phyloP scores from a whole-genome alignment of 176 grass and related monocot genomes.

The Juncus inflexus region DNA sequence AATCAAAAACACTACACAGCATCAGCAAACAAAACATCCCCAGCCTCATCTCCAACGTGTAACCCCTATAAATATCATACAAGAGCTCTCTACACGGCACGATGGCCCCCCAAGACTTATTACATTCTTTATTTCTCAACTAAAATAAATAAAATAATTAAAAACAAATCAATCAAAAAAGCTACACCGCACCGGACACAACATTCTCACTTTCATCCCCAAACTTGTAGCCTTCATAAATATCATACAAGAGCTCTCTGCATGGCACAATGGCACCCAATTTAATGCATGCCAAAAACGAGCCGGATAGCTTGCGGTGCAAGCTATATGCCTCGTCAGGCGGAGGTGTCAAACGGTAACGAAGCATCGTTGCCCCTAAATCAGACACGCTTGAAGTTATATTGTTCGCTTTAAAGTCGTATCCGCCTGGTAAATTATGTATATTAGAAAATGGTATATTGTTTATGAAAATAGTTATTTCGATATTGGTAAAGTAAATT shows the following conservation, averaged over 20 bases:
- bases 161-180: not conserved
- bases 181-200: slow-evolving; percentile 40
- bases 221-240: slow-evolving; percentile 64
- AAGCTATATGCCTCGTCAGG: slow-evolving; percentile 90
- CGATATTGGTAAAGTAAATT: no score
- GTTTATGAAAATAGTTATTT: no score
- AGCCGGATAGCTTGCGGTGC: slow-evolving; percentile 89
- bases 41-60: slow-evolving; percentile 36
- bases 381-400: slow-evolving; percentile 74
- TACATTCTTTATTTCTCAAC: not conserved
- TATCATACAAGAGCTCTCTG: slow-evolving; percentile 60
- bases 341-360: slow-evolving; percentile 79
- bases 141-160: not conserved
- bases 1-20: slow-evolving; percentile 16
- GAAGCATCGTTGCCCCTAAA: slow-evolving; percentile 88
- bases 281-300: slow-evolving; percentile 93
- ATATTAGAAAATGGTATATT: no score
- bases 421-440: slow-evolving; percentile 27
- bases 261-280: slow-evolving; percentile 81
- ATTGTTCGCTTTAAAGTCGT: slow-evolving; percentile 70
- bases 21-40: slow-evolving; percentile 34
- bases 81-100: slow-evolving; percentile 83
- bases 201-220: slow-evolving; percentile 28
- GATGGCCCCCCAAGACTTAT: slow-evolving; percentile 48
- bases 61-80: slow-evolving; percentile 51